phyloP scores from a whole-genome alignment of 371 early-diverging fungal species.

The Globomyces sp. region DNA sequence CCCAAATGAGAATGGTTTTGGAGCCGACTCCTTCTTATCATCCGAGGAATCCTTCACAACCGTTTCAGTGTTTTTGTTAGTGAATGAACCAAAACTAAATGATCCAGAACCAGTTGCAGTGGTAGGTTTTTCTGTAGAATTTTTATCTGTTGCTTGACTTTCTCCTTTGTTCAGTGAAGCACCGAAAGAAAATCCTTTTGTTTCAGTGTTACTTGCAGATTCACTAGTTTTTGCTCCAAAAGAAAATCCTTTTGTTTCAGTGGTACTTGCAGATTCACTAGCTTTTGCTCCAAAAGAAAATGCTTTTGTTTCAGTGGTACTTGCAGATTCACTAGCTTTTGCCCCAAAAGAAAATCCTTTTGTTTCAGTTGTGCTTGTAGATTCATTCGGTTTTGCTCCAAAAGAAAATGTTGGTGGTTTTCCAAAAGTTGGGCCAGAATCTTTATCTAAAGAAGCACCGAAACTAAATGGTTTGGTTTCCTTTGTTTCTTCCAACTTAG shows the following conservation, averaged over 20 bases:
- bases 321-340: not conserved
- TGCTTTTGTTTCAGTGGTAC: not conserved
- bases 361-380: not conserved
- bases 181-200: constrained; percentile 6
- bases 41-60: no score
- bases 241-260: not conserved
- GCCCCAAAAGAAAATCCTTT: not conserved
- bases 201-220: not conserved
- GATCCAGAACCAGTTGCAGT: not conserved
- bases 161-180: not conserved
- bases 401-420: not conserved
- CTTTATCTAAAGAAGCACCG: not conserved
- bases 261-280: not conserved
- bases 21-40: no score
- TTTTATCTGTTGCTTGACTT: no score
- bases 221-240: not conserved
- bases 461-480: not conserved
- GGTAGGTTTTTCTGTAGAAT: not conserved
- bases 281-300: constrained; percentile 4
- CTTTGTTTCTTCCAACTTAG: not conserved
- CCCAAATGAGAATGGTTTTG: no score
- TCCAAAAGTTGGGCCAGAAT: not conserved
- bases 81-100: no score
- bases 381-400: not conserved
- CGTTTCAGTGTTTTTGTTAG: no score